These are phyloP conservation scores for Colletotrichum brevisporum DNA, from an alignment of 2,329 filamentous ascomycete species.

Conservation along the genomic window DNA sequence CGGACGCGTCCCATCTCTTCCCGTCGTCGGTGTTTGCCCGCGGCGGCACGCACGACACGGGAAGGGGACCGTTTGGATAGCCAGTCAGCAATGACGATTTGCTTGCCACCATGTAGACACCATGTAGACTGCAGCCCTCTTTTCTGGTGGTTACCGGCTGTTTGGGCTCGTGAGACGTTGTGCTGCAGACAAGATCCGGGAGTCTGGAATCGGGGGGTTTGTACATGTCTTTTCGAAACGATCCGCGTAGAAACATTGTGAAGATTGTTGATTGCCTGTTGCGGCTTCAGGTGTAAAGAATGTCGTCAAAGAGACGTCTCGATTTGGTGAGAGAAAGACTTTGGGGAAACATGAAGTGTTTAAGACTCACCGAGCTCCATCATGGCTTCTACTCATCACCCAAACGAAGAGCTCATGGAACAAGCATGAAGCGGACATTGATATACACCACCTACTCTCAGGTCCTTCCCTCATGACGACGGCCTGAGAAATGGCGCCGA, in stretches of 20 bases:
- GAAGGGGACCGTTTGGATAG: neutral
- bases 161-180: conserved; percentile 10
- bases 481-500: conserved; percentile 14
- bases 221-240: conserved; percentile 6
- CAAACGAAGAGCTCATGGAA: neutral
- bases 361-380: neutral
- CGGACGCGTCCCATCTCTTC: neutral
- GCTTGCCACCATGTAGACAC: neutral
- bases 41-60: neutral
- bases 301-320: neutral
- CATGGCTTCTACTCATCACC: neutral
- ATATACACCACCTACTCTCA: neutral
- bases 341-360: neutral
- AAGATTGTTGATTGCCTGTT: conserved; percentile 5
- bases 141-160: neutral
- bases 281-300: neutral
- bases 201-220: neutral
- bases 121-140: neutral
- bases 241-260: neutral
- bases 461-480: neutral
- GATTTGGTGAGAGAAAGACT: neutral
- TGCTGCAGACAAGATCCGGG: neutral
- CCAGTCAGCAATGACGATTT: conserved; percentile 23
- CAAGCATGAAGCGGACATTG: neutral
- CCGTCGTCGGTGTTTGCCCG: conserved; percentile 22